These are phyloP conservation scores for Teratosphaeria nubilosa DNA, from an alignment of 2,329 filamentous ascomycete genomes.

Conservation along the genomic window DNA sequence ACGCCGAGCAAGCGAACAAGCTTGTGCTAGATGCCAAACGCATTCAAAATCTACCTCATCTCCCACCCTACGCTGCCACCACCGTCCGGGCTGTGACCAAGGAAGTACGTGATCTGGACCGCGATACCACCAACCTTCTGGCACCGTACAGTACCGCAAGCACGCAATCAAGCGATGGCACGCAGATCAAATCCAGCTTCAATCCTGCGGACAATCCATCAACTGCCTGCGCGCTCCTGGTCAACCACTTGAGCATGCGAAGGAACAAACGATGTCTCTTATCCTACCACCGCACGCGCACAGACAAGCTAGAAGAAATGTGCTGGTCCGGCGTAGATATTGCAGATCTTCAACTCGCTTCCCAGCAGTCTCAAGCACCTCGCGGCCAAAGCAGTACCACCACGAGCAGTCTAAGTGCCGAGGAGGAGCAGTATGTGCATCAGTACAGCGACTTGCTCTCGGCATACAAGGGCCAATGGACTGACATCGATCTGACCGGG, in stretches of 20 bases:
- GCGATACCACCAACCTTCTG: slow-evolving; percentile 68
- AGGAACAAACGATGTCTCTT: slow-evolving; percentile 92
- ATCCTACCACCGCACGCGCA: slow-evolving; percentile 83
- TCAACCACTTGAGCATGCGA: slow-evolving; percentile 90
- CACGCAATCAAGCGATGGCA: slow-evolving; percentile 19
- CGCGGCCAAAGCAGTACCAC: slow-evolving; percentile 16
- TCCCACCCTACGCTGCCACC: slow-evolving; percentile 88
- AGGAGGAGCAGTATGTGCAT: slow-evolving; percentile 92
- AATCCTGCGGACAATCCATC: slow-evolving; percentile 74
- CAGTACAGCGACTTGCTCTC: slow-evolving; percentile 85
- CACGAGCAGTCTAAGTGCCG: slow-evolving; percentile 57
- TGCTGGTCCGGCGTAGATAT: slow-evolving; percentile 87
- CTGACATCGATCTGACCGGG: slow-evolving; percentile 89
- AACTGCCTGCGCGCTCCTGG: slow-evolving; percentile 76
- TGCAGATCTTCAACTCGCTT: slow-evolving; percentile 47
- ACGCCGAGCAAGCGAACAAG: slow-evolving; percentile 79
- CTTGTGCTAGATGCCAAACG: slow-evolving; percentile 95
- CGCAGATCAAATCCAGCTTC: slow-evolving; percentile 57
- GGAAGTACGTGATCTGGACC: slow-evolving; percentile 88
- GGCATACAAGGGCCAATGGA: slow-evolving; percentile 98
- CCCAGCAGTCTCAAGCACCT: slow-evolving; percentile 36
- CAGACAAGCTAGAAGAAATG: slow-evolving; percentile 84
- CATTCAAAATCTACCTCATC: slow-evolving; percentile 71
- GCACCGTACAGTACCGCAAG: slow-evolving; percentile 58
- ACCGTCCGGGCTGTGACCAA: slow-evolving; percentile 77